Evolutionary conservation across 2,329 filamentous ascomycete species (phyloP), one percentile per base, ranked within the genome.

Genomic region (Stagonosporopsis vannaccii): DNA sequence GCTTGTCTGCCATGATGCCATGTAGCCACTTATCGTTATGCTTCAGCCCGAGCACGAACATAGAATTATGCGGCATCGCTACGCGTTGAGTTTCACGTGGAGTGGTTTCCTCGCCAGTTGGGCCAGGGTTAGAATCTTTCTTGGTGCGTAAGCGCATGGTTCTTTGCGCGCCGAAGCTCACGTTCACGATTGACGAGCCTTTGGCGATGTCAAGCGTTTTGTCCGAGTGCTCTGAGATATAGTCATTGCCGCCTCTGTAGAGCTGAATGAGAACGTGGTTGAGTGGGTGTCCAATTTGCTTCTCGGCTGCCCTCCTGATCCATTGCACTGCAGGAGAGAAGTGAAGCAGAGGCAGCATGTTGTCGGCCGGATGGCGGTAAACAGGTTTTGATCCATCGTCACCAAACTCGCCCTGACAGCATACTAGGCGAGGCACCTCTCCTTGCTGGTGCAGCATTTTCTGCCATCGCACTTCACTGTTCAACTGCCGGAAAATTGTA

Each of bases 181-280:
- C 87, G 70, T 98, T 99, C 62, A 93, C 92, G 63, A 99, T 96
- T 57, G 84, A 93, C 22, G 90, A 95, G 4, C 83, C 87, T 23
- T 84, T 86, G 12, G 87, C 87, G 53, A 99, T 95, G 73, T 99
- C 95, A 22, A 99, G 81, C 0, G 94, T 97, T 78, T 99, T 99
- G 74, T 99, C 95, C 35, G 92, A 96, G 71, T 99, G 95, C 72
- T 99, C 95, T 0, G 91, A 95, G 60, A 99, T 99, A 72, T 92
- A 92, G 76, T 99, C 95, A 43, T 86, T 87, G 2, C 94, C 91
- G 64, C 85, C 84, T n/a, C 95, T 90, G 71, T 99, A 99, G 55
- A 92, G 85, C 71, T 99, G 95, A 41, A 99, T 96, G 43, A 99
- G 79, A 1, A 88, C 93, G 72, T 99, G 95, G 69, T 99, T 99